phyloP scores from a whole-genome alignment of 441 rosid genomes.

The Euphorbia corollata region DNA sequence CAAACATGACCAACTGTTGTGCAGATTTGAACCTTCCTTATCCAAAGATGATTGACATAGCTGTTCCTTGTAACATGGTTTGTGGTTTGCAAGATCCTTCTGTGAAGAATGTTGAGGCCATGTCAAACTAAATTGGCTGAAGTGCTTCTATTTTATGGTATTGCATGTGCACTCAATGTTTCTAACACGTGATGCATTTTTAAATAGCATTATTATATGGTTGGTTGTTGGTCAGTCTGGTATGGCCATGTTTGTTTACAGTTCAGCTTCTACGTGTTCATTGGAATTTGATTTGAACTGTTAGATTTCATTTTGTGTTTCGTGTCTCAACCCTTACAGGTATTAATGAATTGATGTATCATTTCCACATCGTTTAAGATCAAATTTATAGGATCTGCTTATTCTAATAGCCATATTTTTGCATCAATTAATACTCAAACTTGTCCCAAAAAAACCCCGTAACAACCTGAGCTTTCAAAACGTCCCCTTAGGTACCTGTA shows the following conservation, averaged over 20 bases:
- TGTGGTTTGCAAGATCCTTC: constrained; percentile 76
- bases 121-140: constrained; percentile 1
- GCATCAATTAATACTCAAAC: no score
- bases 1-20: background rate
- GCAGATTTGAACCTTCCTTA: constrained; percentile 71
- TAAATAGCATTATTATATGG: background rate
- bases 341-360: background rate
- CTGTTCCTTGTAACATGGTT: constrained; percentile 75
- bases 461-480: no score
- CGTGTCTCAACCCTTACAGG: background rate
- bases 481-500: no score
- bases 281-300: background rate
- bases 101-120: constrained; percentile 24
- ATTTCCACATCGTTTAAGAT: background rate
- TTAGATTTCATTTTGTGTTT: background rate
- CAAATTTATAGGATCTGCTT: background rate
- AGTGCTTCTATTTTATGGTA: background rate
- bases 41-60: constrained; percentile 87
- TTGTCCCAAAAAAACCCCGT: no score
- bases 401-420: background rate
- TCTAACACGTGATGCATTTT: background rate
- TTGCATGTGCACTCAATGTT: background rate
- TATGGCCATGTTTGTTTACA: background rate
- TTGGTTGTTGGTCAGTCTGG: background rate
- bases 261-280: background rate